Conservation (phyloP, 2,329 filamentous ascomycete genomes). For the Tympanopsis confertula region DNA sequence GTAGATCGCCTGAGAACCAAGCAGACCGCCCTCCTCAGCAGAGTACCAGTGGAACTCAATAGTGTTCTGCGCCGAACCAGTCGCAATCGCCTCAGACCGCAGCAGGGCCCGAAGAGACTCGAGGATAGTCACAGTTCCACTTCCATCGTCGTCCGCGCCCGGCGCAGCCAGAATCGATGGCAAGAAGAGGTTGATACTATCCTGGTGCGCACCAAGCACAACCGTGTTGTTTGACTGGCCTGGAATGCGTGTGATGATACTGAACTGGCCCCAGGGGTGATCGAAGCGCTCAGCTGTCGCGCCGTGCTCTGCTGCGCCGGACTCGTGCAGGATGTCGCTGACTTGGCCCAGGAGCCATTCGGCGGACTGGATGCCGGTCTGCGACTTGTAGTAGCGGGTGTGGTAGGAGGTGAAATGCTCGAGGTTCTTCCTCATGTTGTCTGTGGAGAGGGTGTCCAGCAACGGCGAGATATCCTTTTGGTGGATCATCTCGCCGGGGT, state of each 20-base stretch:
- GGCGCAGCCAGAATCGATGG: conserved; percentile 75
- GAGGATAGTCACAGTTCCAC: conserved; percentile 85
- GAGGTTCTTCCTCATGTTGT: conserved; percentile 66
- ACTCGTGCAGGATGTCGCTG: conserved; percentile 55
- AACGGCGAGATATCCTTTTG: conserved; percentile 58
- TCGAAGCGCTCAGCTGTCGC: conserved; percentile 64
- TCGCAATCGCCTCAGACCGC: conserved; percentile 55
- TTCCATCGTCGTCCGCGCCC: conserved; percentile 91
- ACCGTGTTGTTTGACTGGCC: conserved; percentile 75
- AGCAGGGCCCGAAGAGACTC: conserved; percentile 79
- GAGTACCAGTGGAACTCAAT: conserved; percentile 97
- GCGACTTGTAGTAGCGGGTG: conserved; percentile 71
- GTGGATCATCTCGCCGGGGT: conserved; percentile 54
- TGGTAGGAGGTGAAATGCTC: conserved; percentile 70
- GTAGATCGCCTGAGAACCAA: conserved; percentile 60
- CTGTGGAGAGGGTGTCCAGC: conserved; percentile 58
- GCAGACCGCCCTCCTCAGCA: conserved; percentile 76
- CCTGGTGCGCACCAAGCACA: conserved; percentile 84
- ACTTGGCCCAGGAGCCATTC: conserved; percentile 76
- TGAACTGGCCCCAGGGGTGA: conserved; percentile 81
- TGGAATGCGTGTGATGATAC: conserved; percentile 82
- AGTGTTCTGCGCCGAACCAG: conserved; percentile 68
- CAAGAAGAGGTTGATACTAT: conserved; percentile 87
- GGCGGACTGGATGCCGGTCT: conserved; percentile 71
- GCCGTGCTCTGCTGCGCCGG: conserved; percentile 55